Evolutionary conservation across 805 yeast genomes (phyloP).

Genomic region (Starmerella gropengiesseri): DNA sequence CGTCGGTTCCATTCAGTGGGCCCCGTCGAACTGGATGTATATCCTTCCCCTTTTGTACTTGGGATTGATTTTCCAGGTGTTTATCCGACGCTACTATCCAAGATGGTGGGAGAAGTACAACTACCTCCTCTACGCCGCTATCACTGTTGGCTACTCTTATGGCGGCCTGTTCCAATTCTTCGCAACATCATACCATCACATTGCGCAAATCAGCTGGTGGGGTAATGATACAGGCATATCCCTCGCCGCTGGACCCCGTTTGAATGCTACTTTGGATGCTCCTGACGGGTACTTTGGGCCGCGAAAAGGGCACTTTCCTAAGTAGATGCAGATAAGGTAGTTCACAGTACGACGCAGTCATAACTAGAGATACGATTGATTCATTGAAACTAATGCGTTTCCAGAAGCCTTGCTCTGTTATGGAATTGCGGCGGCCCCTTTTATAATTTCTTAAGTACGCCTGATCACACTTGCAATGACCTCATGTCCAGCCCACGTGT

Average conservation of each 20-base stretch:
- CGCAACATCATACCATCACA: conserved; percentile 30
- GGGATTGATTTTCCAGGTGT: conserved; percentile 36
- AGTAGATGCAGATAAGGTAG: too few species aligned
- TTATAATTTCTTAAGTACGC: too few species aligned
- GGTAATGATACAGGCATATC: conserved; percentile 27
- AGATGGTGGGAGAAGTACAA: conserved; percentile 46
- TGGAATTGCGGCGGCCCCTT: too few species aligned
- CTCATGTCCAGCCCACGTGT: too few species aligned
- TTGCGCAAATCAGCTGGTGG: conserved; percentile 37
- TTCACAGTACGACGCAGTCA: too few species aligned
- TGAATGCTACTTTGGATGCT: background rate
- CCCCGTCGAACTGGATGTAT: conserved; percentile 38
- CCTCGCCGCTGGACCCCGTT: background rate
- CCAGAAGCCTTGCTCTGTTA: too few species aligned
- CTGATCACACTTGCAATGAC: too few species aligned
- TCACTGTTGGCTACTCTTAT: conserved; percentile 41
- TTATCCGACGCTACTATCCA: conserved; percentile 34
- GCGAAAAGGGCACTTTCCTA: background rate
- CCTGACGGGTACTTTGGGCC: conserved; percentile 3
- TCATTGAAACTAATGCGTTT: too few species aligned
- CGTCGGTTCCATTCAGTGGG: conserved; percentile 25
- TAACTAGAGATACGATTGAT: too few species aligned
- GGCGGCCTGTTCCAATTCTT: conserved; percentile 38
- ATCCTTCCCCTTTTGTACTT: conserved; percentile 33
- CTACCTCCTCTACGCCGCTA: conserved; percentile 38